phyloP scores from a whole-genome alignment of 1,284 basidiomycete species.

The Tylopilus sp. region DNA sequence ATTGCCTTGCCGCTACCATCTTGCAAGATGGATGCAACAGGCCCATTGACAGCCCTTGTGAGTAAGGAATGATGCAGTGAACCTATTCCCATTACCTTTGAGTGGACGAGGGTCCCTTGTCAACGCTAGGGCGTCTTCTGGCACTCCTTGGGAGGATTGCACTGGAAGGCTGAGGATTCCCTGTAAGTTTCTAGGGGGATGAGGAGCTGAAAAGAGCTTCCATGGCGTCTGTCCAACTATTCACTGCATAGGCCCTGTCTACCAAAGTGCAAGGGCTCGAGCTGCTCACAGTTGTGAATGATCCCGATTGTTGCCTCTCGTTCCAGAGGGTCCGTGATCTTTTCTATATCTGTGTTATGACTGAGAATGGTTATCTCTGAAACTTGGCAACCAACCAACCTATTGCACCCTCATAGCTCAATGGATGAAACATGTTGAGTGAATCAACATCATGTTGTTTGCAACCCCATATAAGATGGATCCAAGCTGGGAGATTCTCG shows the following conservation, averaged over 20 bases:
- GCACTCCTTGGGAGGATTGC: conserved; percentile 79
- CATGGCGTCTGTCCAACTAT: too few species aligned
- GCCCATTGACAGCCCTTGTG: conserved; percentile 29
- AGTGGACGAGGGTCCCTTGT: conserved; percentile 67
- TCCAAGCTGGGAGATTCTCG: conserved; percentile 89
- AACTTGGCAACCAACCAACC: conserved; percentile 53
- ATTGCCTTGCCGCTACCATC: conserved; percentile 60
- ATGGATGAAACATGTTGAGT: conserved; percentile 92
- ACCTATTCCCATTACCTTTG: conserved; percentile 58
- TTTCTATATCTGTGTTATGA: conserved; percentile 70
- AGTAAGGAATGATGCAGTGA: conserved; percentile 9
- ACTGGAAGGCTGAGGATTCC: conserved; percentile 18
- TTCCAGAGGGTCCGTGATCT: conserved; percentile 84
- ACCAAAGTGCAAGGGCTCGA: background rate
- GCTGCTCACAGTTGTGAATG: conserved; percentile 90
- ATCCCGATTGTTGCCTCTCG: conserved; percentile 94
- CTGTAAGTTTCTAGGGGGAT: conserved; percentile 43
- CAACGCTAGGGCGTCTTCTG: conserved; percentile 79
- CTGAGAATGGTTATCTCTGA: background rate
- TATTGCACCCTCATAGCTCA: conserved; percentile 95
- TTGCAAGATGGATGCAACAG: conserved; percentile 37
- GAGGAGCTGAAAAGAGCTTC: too few species aligned
- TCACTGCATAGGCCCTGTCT: too few species aligned
- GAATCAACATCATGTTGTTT: conserved; percentile 87
- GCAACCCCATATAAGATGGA: conserved; percentile 92